phyloP scores from a whole-genome alignment of 495 filamentous ascomycete species.

The Penicillium egyptiacum region DNA sequence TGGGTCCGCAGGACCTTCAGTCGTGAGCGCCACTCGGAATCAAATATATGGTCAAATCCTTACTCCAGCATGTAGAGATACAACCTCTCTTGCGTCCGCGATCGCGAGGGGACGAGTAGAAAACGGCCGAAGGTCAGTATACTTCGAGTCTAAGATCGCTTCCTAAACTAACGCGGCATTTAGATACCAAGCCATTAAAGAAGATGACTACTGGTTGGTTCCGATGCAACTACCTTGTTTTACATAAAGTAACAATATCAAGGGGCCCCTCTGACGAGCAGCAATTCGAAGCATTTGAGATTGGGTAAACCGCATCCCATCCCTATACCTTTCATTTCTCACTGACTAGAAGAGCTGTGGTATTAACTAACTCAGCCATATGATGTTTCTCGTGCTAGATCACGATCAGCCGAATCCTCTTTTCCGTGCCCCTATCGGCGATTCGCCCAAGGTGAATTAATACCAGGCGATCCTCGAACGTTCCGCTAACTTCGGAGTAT shows the following conservation, averaged over 20 bases:
- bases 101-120: conserved; percentile 19
- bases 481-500: conserved; percentile 8
- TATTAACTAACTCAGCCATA: conserved; percentile 12
- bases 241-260: conserved; percentile 3
- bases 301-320: conserved; percentile 14
- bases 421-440: conserved; percentile 18
- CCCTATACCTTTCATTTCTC: background rate
- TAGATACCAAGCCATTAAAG: conserved; percentile 24
- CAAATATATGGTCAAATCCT: background rate
- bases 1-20: conserved; percentile 11
- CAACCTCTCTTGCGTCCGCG: conserved; percentile 17
- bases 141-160: background rate
- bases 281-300: conserved; percentile 21
- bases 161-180: background rate
- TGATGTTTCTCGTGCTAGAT: conserved; percentile 23
- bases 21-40: conserved; percentile 12
- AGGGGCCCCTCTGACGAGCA: conserved; percentile 20
- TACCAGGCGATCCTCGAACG: background rate
- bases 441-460: conserved; percentile 19
- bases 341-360: background rate
- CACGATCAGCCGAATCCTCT: conserved; percentile 18
- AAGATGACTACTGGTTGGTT: conserved; percentile 26
- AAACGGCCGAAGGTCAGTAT: conserved; percentile 23
- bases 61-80: conserved; percentile 9
- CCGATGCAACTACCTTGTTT: background rate